Base-by-base conservation (phyloP, 2,329 filamentous ascomycete species). In the Curvularia eragrostidis region DNA sequence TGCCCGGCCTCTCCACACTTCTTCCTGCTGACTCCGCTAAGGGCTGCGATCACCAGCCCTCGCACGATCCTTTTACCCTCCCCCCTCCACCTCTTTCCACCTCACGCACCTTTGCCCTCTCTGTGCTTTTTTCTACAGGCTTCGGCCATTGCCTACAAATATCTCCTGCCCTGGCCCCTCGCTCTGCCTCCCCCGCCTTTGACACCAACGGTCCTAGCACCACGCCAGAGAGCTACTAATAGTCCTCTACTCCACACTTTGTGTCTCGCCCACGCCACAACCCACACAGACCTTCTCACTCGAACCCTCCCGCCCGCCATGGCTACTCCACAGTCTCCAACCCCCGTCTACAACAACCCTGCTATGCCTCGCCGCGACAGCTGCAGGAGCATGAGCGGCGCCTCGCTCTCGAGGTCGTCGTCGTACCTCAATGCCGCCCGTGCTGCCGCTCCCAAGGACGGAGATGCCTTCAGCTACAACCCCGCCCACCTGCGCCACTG, bases 401-500 rank as follows among this genome's bases (percentile, higher is more conserved):
- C 65, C 19, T 68, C 68, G 4, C 57, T 68, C 26, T 63, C 68
- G 9, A 56, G 63, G 23, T 62, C 65, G 15, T 52, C 58, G 47
- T 68, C 72, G 24, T 55, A 61, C 38, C 43, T 72, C 24, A 71
- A 73, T 41, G 67, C 66, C 41, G 68, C 68, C 24, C 71, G 75
- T 56, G 70, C 69, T 19, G 55, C 63, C n/a, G 72, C 69, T 51
- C 72, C 74, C 52, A 69, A 66, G 44, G 75, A 78, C 52, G 68
- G 68, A 19, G 74, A 77, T 54, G 71, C 74, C 13, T 78, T 79
- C 64, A 74, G 68, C 61, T 78, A 73, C 63, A 61, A 74, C 30
- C 70, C 75, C 2, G 58, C 64, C 18, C 75, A 80, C 61, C 68
- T 82, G 24, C 52, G 58, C 6, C 58, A 67, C 9, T 82, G 78